Base-by-base conservation (phyloP, 192 early-diverging fungal species). In the Gigaspora rosea region DNA sequence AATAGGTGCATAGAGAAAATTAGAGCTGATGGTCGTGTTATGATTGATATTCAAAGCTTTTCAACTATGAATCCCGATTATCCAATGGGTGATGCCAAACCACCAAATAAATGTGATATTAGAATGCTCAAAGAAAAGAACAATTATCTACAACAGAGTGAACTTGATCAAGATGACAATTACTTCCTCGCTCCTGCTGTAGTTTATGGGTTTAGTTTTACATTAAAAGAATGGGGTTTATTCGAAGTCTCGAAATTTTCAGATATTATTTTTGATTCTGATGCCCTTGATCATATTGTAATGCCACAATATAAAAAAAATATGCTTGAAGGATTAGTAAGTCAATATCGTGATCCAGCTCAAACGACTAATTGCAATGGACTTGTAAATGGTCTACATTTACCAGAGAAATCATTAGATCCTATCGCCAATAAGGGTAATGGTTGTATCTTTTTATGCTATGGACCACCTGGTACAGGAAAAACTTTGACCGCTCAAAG, bases 381-480 rank as follows among this genome's bases (percentile, higher is more conserved):
- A 10, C 80, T 87, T n/a, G 88, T 27, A 27, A 27, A 27, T 27
- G 27, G 1, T 27, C 1, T 27, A 27, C 27, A 27, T 27, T 1
- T 27, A 27, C 27, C 27, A 27, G 27, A 27, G 27, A 27, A 27
- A 27, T 27, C 27, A 27, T 27, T 27, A 27, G 27, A 89, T 64
- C 80, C 88, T 32, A 85, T 89, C 36, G 68, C 70, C 12, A 82
- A 82, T 48, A 89, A 89, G 74, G 78, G 80, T 50, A 86, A 73
- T 41, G 7, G 41, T 7, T 41, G 41, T 7, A 7, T 41, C 41
- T 6, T 41, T 41, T 7, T 41, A 41, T 41, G 41, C 41, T 7
- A 41, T 41, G 41, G 41, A 41, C 41, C 41, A 41, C 41, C 41
- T 41, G 41, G 41, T 41, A 41, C 41, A 6, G 41, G 41, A 41